These are phyloP conservation scores for Boletus edulis DNA, from an alignment of 768 basidiomycete species.

Conservation along the genomic window DNA sequence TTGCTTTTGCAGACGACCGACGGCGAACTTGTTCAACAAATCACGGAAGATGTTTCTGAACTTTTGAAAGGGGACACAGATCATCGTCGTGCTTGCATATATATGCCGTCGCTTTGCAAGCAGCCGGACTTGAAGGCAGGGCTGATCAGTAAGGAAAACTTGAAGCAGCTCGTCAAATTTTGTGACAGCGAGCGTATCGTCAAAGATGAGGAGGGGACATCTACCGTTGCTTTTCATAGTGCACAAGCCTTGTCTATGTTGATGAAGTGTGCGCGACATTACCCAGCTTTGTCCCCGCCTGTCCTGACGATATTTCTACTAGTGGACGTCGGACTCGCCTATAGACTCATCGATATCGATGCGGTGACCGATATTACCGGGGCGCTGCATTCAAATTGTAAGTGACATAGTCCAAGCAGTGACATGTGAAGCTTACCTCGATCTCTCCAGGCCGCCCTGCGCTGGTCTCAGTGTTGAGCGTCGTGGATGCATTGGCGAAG, in stretches of 20 bases:
- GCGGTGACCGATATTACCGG: slow-evolving; percentile 17
- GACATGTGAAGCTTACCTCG: neutral
- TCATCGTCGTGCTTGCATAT: slow-evolving; percentile 25
- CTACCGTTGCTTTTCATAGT: slow-evolving; percentile 20
- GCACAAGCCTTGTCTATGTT: slow-evolving; percentile 27
- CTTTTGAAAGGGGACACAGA: slow-evolving; percentile 13
- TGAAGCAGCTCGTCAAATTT: slow-evolving; percentile 17
- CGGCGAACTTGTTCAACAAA: neutral
- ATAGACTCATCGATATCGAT: slow-evolving; percentile 13
- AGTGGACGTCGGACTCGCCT: slow-evolving; percentile 16
- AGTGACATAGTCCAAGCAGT: neutral
- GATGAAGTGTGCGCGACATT: slow-evolving; percentile 15
- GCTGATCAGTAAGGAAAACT: slow-evolving; percentile 17
- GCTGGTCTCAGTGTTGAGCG: slow-evolving; percentile 21
- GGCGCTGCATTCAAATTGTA: slow-evolving; percentile 17
- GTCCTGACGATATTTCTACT: neutral
- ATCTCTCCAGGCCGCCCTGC: slow-evolving; percentile 18
- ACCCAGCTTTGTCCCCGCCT: neutral
- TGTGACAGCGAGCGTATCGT: slow-evolving; percentile 12
- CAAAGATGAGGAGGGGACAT: slow-evolving; percentile 16
- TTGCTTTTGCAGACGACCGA: slow-evolving; percentile 10
- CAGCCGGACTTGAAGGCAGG: slow-evolving; percentile 4
- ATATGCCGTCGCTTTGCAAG: slow-evolving; percentile 29
- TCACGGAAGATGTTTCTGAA: slow-evolving; percentile 8
- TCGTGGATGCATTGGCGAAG: slow-evolving; percentile 16